A percentile compares a stretch with the other conserved stretches of the same genome.
Conservation (phyloP, 192 early-diverging fungal species). For the Podila epigama region DNA sequence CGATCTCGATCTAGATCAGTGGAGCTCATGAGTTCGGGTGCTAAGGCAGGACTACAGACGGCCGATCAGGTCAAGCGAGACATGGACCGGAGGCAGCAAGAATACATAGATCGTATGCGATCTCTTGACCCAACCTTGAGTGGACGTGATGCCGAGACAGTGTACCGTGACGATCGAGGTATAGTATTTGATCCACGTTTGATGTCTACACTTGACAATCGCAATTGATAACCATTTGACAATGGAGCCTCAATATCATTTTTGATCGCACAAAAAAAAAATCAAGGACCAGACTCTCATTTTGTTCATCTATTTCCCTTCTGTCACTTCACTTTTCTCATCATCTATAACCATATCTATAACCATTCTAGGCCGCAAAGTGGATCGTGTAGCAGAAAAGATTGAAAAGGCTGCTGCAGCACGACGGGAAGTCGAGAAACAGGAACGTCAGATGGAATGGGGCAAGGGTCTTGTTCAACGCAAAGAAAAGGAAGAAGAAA, state of each 20-base stretch:
- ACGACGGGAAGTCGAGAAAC: slow-evolving; percentile 55
- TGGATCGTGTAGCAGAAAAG: slow-evolving; percentile 52
- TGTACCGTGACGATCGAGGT: slow-evolving; percentile 53
- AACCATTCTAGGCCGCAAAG: slow-evolving; percentile 40
- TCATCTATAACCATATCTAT: no score
- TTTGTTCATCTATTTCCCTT: no score
- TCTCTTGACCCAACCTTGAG: slow-evolving; percentile 15
- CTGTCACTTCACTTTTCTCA: no score
- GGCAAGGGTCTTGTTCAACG: slow-evolving; percentile 64
- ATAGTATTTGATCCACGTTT: not conserved
- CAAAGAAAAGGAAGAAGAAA: slow-evolving; percentile 48
- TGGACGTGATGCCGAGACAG: slow-evolving; percentile 47
- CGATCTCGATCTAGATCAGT: slow-evolving; percentile 18
- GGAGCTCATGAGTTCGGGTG: slow-evolving; percentile 24
- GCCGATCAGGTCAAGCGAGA: slow-evolving; percentile 22
- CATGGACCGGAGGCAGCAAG: slow-evolving; percentile 9
- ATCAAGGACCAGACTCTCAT: no score
- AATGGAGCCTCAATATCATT: no score
- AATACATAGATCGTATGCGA: slow-evolving; percentile 9
- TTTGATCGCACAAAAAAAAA: no score
- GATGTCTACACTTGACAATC: not conserved
- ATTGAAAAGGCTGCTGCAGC: slow-evolving; percentile 53
- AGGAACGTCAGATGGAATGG: slow-evolving; percentile 65
- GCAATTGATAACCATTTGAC: no score
- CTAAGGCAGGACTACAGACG: slow-evolving; percentile 36